phyloP scores from a whole-genome alignment of 1,139 yeast genomes.

The Lodderomyces orthopsilosis region DNA sequence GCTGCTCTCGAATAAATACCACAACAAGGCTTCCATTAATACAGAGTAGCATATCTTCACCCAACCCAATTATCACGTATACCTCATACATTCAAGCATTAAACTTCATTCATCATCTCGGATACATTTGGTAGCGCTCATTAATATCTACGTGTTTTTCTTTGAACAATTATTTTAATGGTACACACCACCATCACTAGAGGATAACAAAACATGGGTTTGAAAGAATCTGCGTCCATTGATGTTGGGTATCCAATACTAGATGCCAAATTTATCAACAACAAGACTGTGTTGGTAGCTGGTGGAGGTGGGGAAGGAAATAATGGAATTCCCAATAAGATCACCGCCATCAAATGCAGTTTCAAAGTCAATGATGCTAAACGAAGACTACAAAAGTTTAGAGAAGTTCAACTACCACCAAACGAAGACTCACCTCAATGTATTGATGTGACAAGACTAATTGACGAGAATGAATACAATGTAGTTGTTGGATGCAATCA shows the following conservation, averaged over 20 bases:
- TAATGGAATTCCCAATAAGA: conserved; percentile 81
- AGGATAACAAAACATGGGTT: not conserved
- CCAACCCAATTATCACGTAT: no score
- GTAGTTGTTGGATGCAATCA: conserved; percentile 78
- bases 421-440: conserved; percentile 78
- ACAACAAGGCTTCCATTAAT: no score
- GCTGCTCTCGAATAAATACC: no score
- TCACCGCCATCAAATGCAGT: conserved; percentile 65
- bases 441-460: conserved; percentile 45
- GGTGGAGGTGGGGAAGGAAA: conserved; percentile 98
- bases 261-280: conserved; percentile 68
- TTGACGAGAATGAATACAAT: conserved; percentile 23
- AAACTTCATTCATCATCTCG: no score
- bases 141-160: not conserved
- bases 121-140: not conserved
- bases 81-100: no score
- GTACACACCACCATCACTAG: not conserved
- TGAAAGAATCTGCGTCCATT: conserved; percentile 32
- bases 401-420: conserved; percentile 60
- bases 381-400: conserved; percentile 54
- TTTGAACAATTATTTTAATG: not conserved
- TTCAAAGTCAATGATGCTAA: conserved; percentile 50
- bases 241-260: conserved; percentile 80
- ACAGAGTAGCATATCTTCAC: no score
- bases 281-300: conserved; percentile 62